Conservation (phyloP, 2,329 filamentous ascomycete species). For the Blastomyces percursus region DNA sequence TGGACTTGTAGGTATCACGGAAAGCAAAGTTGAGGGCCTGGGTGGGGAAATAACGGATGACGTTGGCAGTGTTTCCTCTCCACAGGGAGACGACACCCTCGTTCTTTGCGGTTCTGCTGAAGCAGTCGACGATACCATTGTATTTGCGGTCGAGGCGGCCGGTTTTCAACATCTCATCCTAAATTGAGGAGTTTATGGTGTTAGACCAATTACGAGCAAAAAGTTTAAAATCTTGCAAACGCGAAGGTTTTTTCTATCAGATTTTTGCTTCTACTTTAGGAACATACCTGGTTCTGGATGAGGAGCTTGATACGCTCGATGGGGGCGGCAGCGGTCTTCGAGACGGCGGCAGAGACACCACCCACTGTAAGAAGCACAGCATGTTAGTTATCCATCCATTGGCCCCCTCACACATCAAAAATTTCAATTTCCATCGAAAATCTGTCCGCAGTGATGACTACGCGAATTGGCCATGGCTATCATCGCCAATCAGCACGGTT, state of each 20-base stretch:
- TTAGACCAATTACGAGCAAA: not conserved
- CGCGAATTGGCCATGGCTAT: constrained; percentile 9
- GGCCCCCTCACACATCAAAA: not conserved
- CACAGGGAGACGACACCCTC: constrained; percentile 95
- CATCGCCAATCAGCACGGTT: not conserved
- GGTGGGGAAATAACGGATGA: constrained; percentile 99
- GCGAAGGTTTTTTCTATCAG: too few relatives aligned
- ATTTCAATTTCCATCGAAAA: constrained; percentile 6
- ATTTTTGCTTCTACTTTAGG: not conserved
- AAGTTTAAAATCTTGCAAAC: not conserved
- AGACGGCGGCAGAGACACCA: constrained; percentile 99
- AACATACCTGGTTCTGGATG: constrained; percentile 98
- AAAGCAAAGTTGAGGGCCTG: constrained; percentile 99
- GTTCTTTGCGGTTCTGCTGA: constrained; percentile 75
- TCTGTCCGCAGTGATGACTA: constrained; percentile 6
- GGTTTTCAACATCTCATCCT: constrained; percentile 99
- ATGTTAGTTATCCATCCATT: constrained; percentile 31
- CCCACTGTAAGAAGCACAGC: constrained; percentile 59
- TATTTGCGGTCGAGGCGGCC: constrained; percentile 98
- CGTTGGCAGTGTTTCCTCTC: constrained; percentile 99
- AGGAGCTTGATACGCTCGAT: constrained; percentile 99
- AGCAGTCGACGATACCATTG: constrained; percentile 88
- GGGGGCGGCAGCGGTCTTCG: constrained; percentile 98
- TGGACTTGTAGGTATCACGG: constrained; percentile 99
- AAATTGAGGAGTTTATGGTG: constrained; percentile 10